Percentiles rank a stretch among this genome's conserved stretches.
Evolutionary conservation across 2,329 filamentous ascomycete species (phyloP).

Genomic region (Cucurbitaria berberidis): DNA sequence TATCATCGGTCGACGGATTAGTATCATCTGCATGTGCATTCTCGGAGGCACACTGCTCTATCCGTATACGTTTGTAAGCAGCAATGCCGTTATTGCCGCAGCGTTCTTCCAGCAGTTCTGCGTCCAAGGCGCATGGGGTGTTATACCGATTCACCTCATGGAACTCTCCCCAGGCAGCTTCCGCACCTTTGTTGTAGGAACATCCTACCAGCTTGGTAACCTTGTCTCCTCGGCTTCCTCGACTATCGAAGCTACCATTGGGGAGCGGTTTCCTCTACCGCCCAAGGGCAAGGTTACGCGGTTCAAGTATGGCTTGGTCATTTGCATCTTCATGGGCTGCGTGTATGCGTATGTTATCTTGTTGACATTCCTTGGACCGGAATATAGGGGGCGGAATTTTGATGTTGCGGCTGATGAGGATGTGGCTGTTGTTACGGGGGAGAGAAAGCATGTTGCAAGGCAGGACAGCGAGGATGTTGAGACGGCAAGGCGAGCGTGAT

Average conservation of each 20-base stretch:
- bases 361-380: constrained; percentile 67
- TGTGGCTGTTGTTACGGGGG: constrained; percentile 35
- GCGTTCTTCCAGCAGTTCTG: constrained; percentile 76
- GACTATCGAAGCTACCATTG: constrained; percentile 78
- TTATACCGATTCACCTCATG: constrained; percentile 72
- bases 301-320: constrained; percentile 75
- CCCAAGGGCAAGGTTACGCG: constrained; percentile 49
- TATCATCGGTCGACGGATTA: constrained; percentile 56
- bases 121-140: constrained; percentile 53
- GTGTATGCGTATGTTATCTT: constrained; percentile 71
- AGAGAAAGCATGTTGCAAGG: constrained; percentile 15
- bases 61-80: constrained; percentile 75
- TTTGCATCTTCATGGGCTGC: constrained; percentile 89
- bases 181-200: constrained; percentile 76
- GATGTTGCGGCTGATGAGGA: constrained; percentile 44
- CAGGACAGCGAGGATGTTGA: constrained; percentile 11
- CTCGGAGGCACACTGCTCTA: constrained; percentile 80
- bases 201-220: constrained; percentile 79
- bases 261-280: constrained; percentile 74
- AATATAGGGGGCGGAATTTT: constrained; percentile 50
- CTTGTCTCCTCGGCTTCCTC: constrained; percentile 71
- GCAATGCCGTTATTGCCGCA: constrained; percentile 71
- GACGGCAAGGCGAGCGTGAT: background rate
- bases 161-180: constrained; percentile 75
- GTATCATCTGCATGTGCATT: constrained; percentile 58